Base-by-base conservation (phyloP, 2,329 filamentous ascomycete species). In the Stachybotrys echinatus region DNA sequence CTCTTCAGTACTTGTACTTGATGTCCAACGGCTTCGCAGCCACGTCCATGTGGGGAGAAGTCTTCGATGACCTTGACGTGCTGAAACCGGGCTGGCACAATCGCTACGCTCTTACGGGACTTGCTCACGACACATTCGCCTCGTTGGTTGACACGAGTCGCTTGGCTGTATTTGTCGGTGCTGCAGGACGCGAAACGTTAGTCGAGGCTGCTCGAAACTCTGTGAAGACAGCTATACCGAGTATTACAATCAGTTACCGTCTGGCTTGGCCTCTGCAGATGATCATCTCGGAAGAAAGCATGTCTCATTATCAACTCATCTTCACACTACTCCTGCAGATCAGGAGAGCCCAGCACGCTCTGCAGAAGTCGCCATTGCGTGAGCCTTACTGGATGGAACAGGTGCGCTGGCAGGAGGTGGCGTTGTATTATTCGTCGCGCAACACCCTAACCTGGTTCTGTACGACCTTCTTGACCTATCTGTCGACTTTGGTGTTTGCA, bases 301-400 rank as follows among this genome's bases (percentile, higher is more conserved):
- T 90, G 20, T 62, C 68, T 0, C 74, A 78, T 3, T 95, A 96
- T 61, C 87, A 89, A 59, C 72, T 78, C 21, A 72, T 92, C 4
- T 90, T 89, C 57, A 85, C 82, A 0, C 78, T 96, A 8, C 75
- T 95, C 1, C 75, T 95, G 23, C 92, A 96, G 63, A 73, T 89
- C 22, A 84, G 85, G 48, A 80, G 90, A 44, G 86, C 88, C 4
- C 80, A 81, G 47, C 79, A 84, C 54, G 69, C 86, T 2, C 74
- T 96, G 2, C 81, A 84, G 22, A 77, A 76, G 21, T 71, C 75
- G 45, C 73, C 74, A 23, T 65, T 77, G 5, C 58, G 74, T 20
- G 67, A 72, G 12, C 69, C 72, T 51, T 68, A 66, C 55, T 61
- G 64, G 60, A 62, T 64, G 31, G 65, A 72, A 42, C 54, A 62